Conservation (phyloP, 1,284 basidiomycete genomes). For the Anthracocystis setariae region DNA sequence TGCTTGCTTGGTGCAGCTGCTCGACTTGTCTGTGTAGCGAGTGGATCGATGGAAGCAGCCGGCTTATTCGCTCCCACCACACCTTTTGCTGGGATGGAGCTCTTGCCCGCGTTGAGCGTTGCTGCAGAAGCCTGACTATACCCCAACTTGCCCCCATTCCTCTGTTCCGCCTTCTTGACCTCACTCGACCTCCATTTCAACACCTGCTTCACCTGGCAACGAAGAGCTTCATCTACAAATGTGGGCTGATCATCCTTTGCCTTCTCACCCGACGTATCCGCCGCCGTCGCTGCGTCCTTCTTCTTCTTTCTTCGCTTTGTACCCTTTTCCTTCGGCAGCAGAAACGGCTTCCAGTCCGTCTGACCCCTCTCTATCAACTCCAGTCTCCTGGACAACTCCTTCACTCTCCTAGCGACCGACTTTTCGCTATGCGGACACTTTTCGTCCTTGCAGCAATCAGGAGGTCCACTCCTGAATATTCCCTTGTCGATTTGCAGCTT, state of each 20-base stretch:
- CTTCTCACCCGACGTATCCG: not conserved
- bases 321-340: slow-evolving; percentile 2
- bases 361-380: slow-evolving; percentile 18
- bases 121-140: too few species aligned
- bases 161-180: not conserved
- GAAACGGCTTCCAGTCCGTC: slow-evolving; percentile 13
- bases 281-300: slow-evolving; percentile 1
- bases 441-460: not conserved
- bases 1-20: not conserved
- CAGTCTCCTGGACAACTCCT: slow-evolving; percentile 1
- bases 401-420: not conserved
- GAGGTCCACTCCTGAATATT: not conserved
- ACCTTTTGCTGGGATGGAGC: not conserved
- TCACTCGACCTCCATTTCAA: not conserved
- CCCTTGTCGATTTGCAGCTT: not conserved
- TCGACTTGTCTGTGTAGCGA: not conserved
- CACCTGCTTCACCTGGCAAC: not conserved
- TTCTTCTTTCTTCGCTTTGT: slow-evolving; percentile 5
- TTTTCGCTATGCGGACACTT: not conserved
- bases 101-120: too few species aligned
- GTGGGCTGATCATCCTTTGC: not conserved
- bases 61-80: not conserved
- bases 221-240: not conserved
- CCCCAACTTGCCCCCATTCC: not conserved
- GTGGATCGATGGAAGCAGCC: not conserved